phyloP scores from a whole-genome alignment of 2,329 filamentous ascomycete genomes.

The Gliomastix tumulicola region DNA sequence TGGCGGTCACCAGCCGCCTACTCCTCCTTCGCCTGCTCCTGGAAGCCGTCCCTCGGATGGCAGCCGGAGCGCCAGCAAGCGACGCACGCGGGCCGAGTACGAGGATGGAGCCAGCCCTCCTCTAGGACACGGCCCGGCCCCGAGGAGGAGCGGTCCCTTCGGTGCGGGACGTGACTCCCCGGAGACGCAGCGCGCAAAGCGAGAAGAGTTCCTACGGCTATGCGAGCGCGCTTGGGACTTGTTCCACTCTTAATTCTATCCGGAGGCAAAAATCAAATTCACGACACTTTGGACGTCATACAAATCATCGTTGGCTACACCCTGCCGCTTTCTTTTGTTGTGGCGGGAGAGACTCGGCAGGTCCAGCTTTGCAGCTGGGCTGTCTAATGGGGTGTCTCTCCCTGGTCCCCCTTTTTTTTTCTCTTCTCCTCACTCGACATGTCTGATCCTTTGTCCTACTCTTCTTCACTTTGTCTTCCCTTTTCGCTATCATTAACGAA shows the following conservation, averaged over 20 bases:
- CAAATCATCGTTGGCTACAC: neutral
- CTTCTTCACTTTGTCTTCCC: too few relatives aligned
- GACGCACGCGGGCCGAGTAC: conserved; percentile 82
- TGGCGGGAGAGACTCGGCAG: neutral
- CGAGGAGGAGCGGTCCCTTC: conserved; percentile 61
- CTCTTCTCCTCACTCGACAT: too few relatives aligned
- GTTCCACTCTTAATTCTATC: conserved; percentile 77
- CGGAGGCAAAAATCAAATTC: too few relatives aligned
- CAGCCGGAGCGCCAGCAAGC: conserved; percentile 56
- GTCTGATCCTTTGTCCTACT: too few relatives aligned
- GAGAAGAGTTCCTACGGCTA: conserved; percentile 82
- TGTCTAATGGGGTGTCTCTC: neutral
- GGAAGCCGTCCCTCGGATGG: conserved; percentile 38
- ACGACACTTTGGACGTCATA: too few relatives aligned
- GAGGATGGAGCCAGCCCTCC: conserved; percentile 88
- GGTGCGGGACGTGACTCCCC: conserved; percentile 77
- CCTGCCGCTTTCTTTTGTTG: neutral
- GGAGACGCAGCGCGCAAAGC: conserved; percentile 77
- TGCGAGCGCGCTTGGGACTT: conserved; percentile 93
- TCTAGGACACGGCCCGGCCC: conserved; percentile 64
- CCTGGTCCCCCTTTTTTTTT: conserved; percentile 6
- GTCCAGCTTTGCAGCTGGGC: neutral
- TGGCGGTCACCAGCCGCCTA: conserved; percentile 86
- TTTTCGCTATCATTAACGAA: too few relatives aligned
- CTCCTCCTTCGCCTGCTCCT: conserved; percentile 73